These are phyloP conservation scores for Epichloe hybrida DNA, from an alignment of 2,329 filamentous ascomycete species.

Conservation along the genomic window DNA sequence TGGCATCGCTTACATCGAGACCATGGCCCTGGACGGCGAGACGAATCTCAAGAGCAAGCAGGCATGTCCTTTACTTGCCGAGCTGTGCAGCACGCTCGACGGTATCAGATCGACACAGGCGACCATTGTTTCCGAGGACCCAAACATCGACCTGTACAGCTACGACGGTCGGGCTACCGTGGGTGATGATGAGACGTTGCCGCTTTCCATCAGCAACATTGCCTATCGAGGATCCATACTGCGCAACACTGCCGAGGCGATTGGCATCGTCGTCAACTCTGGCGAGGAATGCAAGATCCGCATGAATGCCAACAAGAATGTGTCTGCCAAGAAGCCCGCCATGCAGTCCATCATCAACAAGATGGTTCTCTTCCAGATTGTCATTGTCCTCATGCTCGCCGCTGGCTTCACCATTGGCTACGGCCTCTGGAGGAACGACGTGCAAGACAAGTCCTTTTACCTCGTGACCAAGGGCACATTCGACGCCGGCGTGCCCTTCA, in stretches of 20 bases:
- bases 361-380: slow-evolving; percentile 70
- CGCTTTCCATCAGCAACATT: slow-evolving; percentile 66
- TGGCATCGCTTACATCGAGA: slow-evolving; percentile 66
- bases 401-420: slow-evolving; percentile 71
- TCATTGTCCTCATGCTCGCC: slow-evolving; percentile 61
- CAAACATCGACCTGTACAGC: slow-evolving; percentile 60
- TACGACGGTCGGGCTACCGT: slow-evolving; percentile 55
- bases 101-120: slow-evolving; percentile 40
- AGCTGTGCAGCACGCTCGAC: slow-evolving; percentile 39
- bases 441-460: slow-evolving; percentile 61
- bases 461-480: slow-evolving; percentile 27
- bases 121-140: slow-evolving; percentile 56
- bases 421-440: slow-evolving; percentile 51
- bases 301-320: slow-evolving; percentile 89
- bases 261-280: slow-evolving; percentile 76
- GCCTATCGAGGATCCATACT: slow-evolving; percentile 72
- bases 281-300: slow-evolving; percentile 95
- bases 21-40: slow-evolving; percentile 66
- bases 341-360: slow-evolving; percentile 71
- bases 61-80: slow-evolving; percentile 40
- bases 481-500: slow-evolving; percentile 50
- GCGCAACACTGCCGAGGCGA: slow-evolving; percentile 60
- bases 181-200: slow-evolving; percentile 41
- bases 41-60: slow-evolving; percentile 67
- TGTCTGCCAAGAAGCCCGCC: slow-evolving; percentile 70